Percentiles rank a stretch among this genome's conserved stretches.
phyloP scores from a whole-genome alignment of 2,329 filamentous ascomycete species.

The Phialemoniopsis sp. region DNA sequence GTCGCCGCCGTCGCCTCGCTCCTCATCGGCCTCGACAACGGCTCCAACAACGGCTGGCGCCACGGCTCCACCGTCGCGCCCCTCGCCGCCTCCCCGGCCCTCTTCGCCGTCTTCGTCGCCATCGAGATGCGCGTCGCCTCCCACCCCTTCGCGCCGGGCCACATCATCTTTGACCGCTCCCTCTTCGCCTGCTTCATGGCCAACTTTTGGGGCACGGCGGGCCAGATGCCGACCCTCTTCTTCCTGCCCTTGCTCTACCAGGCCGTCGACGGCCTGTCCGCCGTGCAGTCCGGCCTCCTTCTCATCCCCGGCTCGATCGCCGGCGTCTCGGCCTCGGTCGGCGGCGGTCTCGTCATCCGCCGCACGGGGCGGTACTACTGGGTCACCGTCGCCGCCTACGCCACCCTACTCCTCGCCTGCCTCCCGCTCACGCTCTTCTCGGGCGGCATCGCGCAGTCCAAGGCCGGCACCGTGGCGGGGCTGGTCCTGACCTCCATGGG shows the following conservation, averaged over 20 bases:
- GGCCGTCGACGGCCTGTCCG: conserved; percentile 60
- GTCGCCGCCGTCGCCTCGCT: conserved; percentile 54
- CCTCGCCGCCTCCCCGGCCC: conserved; percentile 47
- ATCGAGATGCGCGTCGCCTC: conserved; percentile 65
- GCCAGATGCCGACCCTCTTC: conserved; percentile 55
- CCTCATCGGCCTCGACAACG: conserved; percentile 67
- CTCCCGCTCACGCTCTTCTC: conserved; percentile 52
- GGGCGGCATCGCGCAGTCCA: conserved; percentile 28
- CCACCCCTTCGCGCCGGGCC: conserved; percentile 71
- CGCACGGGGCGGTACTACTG: conserved; percentile 68
- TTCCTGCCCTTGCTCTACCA: conserved; percentile 79
- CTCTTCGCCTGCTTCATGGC: conserved; percentile 65
- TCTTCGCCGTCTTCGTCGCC: conserved; percentile 64
- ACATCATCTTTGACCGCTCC: conserved; percentile 64
- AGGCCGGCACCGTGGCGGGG: conserved; percentile 29
- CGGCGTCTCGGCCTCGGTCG: conserved; percentile 59
- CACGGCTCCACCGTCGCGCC: conserved; percentile 52
- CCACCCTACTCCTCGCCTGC: conserved; percentile 47
- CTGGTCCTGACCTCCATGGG: conserved; percentile 19
- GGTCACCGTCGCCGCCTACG: conserved; percentile 58
- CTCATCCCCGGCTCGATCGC: conserved; percentile 63
- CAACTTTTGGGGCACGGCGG: conserved; percentile 69
- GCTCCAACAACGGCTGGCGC: conserved; percentile 68
- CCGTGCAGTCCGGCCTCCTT: conserved; percentile 59
- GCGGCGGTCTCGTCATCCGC: conserved; percentile 63